Evolutionary conservation across 1,284 basidiomycete genomes (phyloP).

Genomic region (Bondarzewia mesenterica): DNA sequence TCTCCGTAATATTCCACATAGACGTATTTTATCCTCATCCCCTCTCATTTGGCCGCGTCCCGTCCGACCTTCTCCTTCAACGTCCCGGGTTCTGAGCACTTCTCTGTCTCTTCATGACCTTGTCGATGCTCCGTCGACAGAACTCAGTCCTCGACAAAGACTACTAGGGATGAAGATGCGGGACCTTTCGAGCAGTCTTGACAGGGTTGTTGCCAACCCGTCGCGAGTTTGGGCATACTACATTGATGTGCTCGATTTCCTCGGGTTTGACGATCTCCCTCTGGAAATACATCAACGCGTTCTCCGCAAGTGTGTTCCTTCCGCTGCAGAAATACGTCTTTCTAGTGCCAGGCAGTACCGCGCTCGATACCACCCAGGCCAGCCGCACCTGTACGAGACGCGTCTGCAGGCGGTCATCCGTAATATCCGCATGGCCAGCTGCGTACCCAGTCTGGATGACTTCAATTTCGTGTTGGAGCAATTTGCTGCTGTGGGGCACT

Average conservation of each 20-base stretch:
- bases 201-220: conserved; percentile 22
- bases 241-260: conserved; percentile 39
- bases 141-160: conserved; percentile 7
- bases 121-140: not conserved
- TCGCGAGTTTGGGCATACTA: conserved; percentile 55
- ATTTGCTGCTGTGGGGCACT: conserved; percentile 64
- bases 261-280: conserved; percentile 42
- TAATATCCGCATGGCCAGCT: conserved; percentile 53
- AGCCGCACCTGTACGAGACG: conserved; percentile 46
- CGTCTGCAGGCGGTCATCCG: conserved; percentile 57
- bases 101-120: not conserved
- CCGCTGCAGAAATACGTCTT: conserved; percentile 35
- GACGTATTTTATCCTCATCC: not conserved
- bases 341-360: conserved; percentile 31
- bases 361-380: conserved; percentile 20
- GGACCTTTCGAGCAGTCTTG: conserved; percentile 20
- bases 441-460: conserved; percentile 47
- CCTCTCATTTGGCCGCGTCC: not conserved
- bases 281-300: conserved; percentile 58
- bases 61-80: conserved; percentile 3
- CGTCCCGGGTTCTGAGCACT: conserved; percentile 1
- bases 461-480: conserved; percentile 68
- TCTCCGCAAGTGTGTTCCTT: conserved; percentile 52
- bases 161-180: conserved; percentile 13
- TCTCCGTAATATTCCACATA: not conserved